These are phyloP conservation scores for Chaetomium tenue DNA, from an alignment of 495 filamentous ascomycete genomes.

Conservation along the genomic window DNA sequence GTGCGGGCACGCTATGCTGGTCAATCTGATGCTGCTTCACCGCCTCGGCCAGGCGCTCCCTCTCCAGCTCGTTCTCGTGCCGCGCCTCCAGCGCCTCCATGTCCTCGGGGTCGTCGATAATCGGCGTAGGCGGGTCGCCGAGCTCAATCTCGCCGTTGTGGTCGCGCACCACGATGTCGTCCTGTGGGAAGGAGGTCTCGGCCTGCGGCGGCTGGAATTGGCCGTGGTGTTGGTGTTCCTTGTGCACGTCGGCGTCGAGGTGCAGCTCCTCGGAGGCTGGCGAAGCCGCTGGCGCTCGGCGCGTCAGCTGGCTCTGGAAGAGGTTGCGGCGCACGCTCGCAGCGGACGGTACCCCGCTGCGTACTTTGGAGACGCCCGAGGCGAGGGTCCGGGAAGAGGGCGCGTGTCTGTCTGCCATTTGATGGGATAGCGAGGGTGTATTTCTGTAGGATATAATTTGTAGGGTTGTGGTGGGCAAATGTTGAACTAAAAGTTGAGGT, in stretches of 20 bases:
- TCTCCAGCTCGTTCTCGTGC: constrained; percentile 50
- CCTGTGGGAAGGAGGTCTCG: constrained; percentile 42
- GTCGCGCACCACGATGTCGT: constrained; percentile 74
- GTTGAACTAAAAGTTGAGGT: neutral
- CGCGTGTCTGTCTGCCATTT: constrained; percentile 19
- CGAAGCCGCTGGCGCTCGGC: constrained; percentile 59
- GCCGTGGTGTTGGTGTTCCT: constrained; percentile 6
- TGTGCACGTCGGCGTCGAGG: constrained; percentile 37
- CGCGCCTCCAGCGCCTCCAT: constrained; percentile 41
- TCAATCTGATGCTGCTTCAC: constrained; percentile 59
- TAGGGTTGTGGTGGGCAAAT: neutral
- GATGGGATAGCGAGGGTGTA: too few relatives aligned
- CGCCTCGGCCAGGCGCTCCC: constrained; percentile 51
- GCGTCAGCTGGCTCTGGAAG: constrained; percentile 68
- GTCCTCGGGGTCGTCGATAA: constrained; percentile 56
- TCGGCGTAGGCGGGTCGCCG: constrained; percentile 57
- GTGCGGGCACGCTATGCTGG: constrained; percentile 61
- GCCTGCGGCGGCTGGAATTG: constrained; percentile 7
- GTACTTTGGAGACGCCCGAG: constrained; percentile 12
- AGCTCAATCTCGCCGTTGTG: constrained; percentile 71
- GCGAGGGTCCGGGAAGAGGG: constrained; percentile 10
- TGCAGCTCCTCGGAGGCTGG: constrained; percentile 39
- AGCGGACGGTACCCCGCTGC: constrained; percentile 14
- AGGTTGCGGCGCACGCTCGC: constrained; percentile 64
- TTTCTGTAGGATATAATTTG: neutral